Conservation (phyloP, 2,329 filamentous ascomycete genomes). For the Pseudogymnoascus sp. region DNA sequence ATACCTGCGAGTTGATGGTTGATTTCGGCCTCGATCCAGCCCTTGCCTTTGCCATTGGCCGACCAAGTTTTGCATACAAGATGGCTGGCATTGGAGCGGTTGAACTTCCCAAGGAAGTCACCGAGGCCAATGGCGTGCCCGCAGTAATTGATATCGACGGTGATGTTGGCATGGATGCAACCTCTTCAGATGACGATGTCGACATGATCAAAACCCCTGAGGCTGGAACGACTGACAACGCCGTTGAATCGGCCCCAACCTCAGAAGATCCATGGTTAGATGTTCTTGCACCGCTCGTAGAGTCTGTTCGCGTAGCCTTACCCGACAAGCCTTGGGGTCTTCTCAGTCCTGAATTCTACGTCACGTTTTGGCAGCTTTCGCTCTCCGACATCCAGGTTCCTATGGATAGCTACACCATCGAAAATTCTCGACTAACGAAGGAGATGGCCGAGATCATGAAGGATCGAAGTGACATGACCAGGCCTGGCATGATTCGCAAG, state of each 20-base stretch:
- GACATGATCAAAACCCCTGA: slow-evolving; percentile 33
- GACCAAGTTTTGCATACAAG: slow-evolving; percentile 62
- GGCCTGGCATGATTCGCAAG: slow-evolving; percentile 55
- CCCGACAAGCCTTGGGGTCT: slow-evolving; percentile 57
- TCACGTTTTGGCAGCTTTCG: slow-evolving; percentile 86
- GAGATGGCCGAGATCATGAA: slow-evolving; percentile 59
- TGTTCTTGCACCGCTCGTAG: slow-evolving; percentile 65
- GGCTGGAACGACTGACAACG: slow-evolving; percentile 19
- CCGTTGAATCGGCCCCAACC: slow-evolving; percentile 36
- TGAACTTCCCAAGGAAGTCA: slow-evolving; percentile 13
- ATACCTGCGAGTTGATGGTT: slow-evolving; percentile 61
- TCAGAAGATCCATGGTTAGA: slow-evolving; percentile 46
- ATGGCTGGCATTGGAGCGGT: slow-evolving; percentile 32
- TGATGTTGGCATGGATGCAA: slow-evolving; percentile 43
- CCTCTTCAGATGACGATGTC: slow-evolving; percentile 25
- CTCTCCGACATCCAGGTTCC: slow-evolving; percentile 74
- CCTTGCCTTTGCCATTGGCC: slow-evolving; percentile 76
- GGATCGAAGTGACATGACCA: slow-evolving; percentile 65
- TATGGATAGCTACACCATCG: slow-evolving; percentile 67
- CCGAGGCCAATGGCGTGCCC: neutral
- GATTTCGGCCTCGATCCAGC: slow-evolving; percentile 73
- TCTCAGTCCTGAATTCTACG: slow-evolving; percentile 73
- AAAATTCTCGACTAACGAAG: slow-evolving; percentile 59
- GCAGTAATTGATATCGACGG: slow-evolving; percentile 42
- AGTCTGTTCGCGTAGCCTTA: slow-evolving; percentile 53